Evolutionary conservation across 169 alveolate species (phyloP).

Genomic region (Blepharisma undulans): DNA sequence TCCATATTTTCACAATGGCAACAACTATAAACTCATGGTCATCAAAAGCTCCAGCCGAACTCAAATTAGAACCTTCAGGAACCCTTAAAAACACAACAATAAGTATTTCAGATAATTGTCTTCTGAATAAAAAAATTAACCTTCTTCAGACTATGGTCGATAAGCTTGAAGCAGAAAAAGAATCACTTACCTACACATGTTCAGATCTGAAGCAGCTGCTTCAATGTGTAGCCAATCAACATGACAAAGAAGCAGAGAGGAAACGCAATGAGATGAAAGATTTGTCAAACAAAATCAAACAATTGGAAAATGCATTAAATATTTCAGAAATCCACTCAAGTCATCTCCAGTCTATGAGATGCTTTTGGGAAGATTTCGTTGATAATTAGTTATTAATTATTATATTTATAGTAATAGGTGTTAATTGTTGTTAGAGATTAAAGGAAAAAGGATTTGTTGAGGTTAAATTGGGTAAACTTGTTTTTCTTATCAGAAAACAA

Average conservation of each 20-base stretch:
- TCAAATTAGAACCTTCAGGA: background rate
- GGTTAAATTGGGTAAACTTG: too few relatives aligned
- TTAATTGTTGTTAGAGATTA: too few relatives aligned
- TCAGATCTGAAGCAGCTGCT: background rate
- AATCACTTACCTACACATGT: background rate
- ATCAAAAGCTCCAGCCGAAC: background rate
- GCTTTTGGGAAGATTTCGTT: background rate
- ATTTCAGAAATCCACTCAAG: background rate
- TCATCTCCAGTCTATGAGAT: background rate
- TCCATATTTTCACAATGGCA: background rate
- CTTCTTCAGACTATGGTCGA: background rate
- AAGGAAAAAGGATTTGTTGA: too few relatives aligned
- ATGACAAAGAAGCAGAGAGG: background rate
- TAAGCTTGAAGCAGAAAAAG: conserved; percentile 5
- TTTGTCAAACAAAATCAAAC: background rate
- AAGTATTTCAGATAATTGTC: background rate
- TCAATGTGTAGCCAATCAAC: background rate
- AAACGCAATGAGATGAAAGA: background rate
- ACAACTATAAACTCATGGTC: background rate
- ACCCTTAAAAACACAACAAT: background rate
- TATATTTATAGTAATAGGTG: too few relatives aligned
- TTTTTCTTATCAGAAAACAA: too few relatives aligned
- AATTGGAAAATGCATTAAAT: background rate
- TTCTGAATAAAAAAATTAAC: background rate
- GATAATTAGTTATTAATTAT: background rate